phyloP scores from a whole-genome alignment of 2,329 filamentous ascomycete genomes.

The Acrocalymma vagum region DNA sequence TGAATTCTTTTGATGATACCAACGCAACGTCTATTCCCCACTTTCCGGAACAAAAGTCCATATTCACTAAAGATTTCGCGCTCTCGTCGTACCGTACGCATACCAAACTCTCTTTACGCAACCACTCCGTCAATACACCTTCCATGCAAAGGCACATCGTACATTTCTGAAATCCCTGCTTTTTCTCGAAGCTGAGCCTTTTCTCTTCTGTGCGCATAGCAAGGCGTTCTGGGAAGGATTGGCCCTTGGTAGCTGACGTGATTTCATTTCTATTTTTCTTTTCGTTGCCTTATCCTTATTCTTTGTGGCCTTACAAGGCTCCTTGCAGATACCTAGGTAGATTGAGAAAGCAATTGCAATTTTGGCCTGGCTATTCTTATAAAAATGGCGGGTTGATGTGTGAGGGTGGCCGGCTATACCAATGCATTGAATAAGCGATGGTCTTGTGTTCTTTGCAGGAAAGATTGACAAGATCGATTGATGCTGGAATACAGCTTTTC shows the following conservation, averaged over 20 bases:
- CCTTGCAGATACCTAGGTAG: slow-evolving; percentile 17
- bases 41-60: too few relatives aligned
- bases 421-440: too few relatives aligned
- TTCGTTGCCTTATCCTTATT: not conserved
- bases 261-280: not conserved
- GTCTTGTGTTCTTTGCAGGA: too few relatives aligned
- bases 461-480: too few relatives aligned
- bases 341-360: not conserved
- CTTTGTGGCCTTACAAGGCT: not conserved
- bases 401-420: too few relatives aligned
- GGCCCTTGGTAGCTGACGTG: slow-evolving; percentile 4
- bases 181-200: not conserved
- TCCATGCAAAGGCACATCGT: slow-evolving; percentile 7
- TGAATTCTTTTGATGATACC: not conserved
- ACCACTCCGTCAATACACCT: not conserved
- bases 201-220: slow-evolving; percentile 17
- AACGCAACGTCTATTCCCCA: slow-evolving; percentile 5
- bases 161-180: not conserved
- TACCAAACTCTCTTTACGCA: slow-evolving; percentile 17
- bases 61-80: slow-evolving; percentile 2
- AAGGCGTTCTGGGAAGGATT: slow-evolving; percentile 17
- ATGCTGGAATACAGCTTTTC: too few relatives aligned
- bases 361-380: too few relatives aligned
- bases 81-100: slow-evolving; percentile 14
- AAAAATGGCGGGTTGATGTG: too few relatives aligned